These are phyloP conservation scores for Capsella rubella DNA, from an alignment of 441 rosid genomes.

Conservation along the genomic window DNA sequence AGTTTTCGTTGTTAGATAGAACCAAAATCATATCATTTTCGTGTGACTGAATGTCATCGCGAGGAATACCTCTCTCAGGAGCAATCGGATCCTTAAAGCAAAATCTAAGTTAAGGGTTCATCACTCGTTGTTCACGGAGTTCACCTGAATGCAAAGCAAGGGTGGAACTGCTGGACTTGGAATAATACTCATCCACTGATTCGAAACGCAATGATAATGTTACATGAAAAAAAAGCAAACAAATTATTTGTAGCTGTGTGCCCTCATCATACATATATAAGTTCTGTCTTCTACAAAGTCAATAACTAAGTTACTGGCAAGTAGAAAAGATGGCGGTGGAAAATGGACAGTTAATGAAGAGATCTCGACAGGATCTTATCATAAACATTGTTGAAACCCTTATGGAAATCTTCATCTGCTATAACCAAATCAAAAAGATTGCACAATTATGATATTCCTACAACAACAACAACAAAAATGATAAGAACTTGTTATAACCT, in stretches of 20 bases:
- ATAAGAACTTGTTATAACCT: background rate
- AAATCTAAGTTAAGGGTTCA: background rate
- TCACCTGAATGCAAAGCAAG: slow-evolving; percentile 90
- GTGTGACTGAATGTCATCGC: slow-evolving; percentile 53
- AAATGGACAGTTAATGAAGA: slow-evolving; percentile 55
- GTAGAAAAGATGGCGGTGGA: slow-evolving; percentile 8
- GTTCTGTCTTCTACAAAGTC: too few relatives aligned
- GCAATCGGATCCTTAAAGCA: slow-evolving; percentile 76
- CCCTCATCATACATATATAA: slow-evolving; percentile 7
- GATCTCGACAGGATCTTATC: slow-evolving; percentile 74
- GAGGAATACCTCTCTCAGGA: slow-evolving; percentile 79
- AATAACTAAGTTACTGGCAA: background rate
- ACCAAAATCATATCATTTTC: background rate
- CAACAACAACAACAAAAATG: slow-evolving; percentile 23
- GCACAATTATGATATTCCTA: slow-evolving; percentile 80
- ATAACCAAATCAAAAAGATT: slow-evolving; percentile 89
- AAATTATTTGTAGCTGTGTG: slow-evolving; percentile 4
- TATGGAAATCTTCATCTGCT: slow-evolving; percentile 83
- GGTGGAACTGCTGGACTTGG: slow-evolving; percentile 80
- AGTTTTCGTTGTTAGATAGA: slow-evolving; percentile 52
- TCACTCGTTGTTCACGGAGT: background rate
- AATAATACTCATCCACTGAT: slow-evolving; percentile 87
- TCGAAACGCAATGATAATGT: slow-evolving; percentile 93
- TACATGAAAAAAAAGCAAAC: slow-evolving; percentile 13
- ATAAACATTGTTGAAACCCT: slow-evolving; percentile 85